Percentiles rank a stretch among this genome's conserved stretches.
Conservation (phyloP, 345 rosid species). For the Cardiospermum halicacabum region DNA sequence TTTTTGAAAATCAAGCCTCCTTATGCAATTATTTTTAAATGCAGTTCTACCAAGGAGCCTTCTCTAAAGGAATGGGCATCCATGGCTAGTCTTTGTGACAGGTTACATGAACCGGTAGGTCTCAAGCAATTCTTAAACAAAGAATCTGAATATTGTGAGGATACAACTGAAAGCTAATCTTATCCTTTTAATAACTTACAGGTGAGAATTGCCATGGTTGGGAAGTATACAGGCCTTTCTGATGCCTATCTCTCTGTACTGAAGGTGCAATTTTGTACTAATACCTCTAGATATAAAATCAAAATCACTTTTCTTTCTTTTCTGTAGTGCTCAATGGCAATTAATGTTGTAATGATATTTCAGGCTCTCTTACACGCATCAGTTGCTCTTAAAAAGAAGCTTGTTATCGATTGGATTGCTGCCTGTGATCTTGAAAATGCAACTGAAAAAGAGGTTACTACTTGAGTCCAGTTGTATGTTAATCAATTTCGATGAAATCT, state of each 20-base stretch:
- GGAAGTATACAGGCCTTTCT: conserved; percentile 84
- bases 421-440: conserved; percentile 79
- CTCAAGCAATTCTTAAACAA: background rate
- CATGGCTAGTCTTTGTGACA: conserved; percentile 62
- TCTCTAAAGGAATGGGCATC: conserved; percentile 65
- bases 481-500: background rate
- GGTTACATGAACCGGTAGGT: conserved; percentile 66
- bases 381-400: conserved; percentile 66
- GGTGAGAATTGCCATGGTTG: conserved; percentile 95
- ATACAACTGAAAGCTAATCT: conserved; percentile 22
- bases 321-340: conserved; percentile 7
- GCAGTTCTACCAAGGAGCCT: conserved; percentile 67
- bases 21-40: conserved; percentile 9
- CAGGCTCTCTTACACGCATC: conserved; percentile 99
- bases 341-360: conserved; percentile 5
- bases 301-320: background rate
- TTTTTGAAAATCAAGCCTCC: background rate
- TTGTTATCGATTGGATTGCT: conserved; percentile 79
- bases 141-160: background rate
- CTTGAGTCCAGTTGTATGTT: conserved; percentile 8
- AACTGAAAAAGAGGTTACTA: conserved; percentile 51
- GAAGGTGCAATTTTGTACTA: conserved; percentile 40
- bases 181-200: conserved; percentile 22
- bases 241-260: conserved; percentile 88
- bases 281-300: background rate